phyloP scores from a whole-genome alignment of 208 protist genomes.

The Trypanosoma caninum region DNA sequence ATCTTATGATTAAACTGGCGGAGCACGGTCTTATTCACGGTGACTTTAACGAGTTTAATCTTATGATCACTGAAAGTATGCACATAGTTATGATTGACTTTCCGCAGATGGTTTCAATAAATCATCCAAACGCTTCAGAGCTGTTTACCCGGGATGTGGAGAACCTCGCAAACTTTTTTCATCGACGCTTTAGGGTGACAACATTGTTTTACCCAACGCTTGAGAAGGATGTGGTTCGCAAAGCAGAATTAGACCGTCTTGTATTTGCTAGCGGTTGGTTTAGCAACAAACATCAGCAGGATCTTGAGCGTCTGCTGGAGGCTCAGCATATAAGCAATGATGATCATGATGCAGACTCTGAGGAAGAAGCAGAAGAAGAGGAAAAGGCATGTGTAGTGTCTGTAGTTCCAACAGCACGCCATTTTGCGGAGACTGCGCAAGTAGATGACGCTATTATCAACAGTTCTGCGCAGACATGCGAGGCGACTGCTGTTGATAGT shows the following conservation, averaged over 20 bases:
- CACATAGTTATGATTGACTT: slow-evolving; percentile 98
- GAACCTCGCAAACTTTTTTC: slow-evolving; percentile 96
- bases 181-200: slow-evolving; percentile 85
- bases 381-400: slow-evolving; percentile 2
- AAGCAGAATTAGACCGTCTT: slow-evolving; percentile 60
- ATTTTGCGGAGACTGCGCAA: slow-evolving; percentile 8
- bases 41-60: slow-evolving; percentile 99
- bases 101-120: slow-evolving; percentile 98
- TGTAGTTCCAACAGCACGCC: too few species aligned
- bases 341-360: slow-evolving; percentile 12
- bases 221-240: slow-evolving; percentile 75
- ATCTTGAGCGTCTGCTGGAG: slow-evolving; percentile 71
- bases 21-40: slow-evolving; percentile 97
- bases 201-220: slow-evolving; percentile 65
- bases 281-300: slow-evolving; percentile 59
- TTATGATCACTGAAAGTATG: slow-evolving; percentile 94
- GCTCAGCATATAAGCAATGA: slow-evolving; percentile 23
- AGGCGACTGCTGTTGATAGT: not conserved
- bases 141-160: slow-evolving; percentile 98
- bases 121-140: slow-evolving; percentile 93
- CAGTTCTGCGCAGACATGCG: not conserved
- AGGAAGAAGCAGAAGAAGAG: slow-evolving; percentile 24
- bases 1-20: slow-evolving; percentile 93
- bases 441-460: not conserved
- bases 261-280: slow-evolving; percentile 85